Evolutionary conservation across 768 basidiomycete species (phyloP).

Genomic region (Suillus placidus): DNA sequence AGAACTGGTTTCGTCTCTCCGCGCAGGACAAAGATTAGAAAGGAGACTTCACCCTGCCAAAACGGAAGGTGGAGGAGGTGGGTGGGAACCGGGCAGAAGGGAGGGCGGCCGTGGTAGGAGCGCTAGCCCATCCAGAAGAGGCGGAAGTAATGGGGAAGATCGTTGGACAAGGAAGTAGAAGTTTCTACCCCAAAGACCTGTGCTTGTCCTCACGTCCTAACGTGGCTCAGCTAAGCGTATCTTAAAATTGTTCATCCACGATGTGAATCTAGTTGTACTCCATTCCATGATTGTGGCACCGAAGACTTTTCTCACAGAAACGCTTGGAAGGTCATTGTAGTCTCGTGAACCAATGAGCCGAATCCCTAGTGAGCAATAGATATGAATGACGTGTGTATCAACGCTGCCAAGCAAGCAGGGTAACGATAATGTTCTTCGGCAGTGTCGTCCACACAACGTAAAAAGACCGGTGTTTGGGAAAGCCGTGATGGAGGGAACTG

Average conservation of each 20-base stretch:
- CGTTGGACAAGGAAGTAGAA: conserved; percentile 68
- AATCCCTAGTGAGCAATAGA: neutral
- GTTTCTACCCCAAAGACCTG: neutral
- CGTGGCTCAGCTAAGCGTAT: neutral
- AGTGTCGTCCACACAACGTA: neutral
- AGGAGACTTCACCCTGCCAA: conserved; percentile 73
- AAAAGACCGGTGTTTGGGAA: neutral
- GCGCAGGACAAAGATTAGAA: conserved; percentile 83
- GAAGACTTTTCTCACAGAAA: neutral
- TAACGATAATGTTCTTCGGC: neutral
- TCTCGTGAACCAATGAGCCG: neutral
- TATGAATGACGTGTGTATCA: neutral
- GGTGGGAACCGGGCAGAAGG: conserved; percentile 82
- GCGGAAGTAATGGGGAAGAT: conserved; percentile 71
- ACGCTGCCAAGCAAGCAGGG: neutral
- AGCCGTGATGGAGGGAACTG: neutral
- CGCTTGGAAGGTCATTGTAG: neutral
- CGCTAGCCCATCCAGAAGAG: conserved; percentile 68
- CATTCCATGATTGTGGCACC: neutral
- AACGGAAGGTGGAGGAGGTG: conserved; percentile 65
- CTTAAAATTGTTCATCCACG: conserved; percentile 5
- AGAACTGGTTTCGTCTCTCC: conserved; percentile 76
- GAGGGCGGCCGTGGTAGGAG: conserved; percentile 70
- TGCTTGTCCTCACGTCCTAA: neutral
- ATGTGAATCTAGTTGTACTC: neutral